Base-by-base conservation (phyloP, 148 eudicot genomes). In the Rhododendron ovatum region DNA sequence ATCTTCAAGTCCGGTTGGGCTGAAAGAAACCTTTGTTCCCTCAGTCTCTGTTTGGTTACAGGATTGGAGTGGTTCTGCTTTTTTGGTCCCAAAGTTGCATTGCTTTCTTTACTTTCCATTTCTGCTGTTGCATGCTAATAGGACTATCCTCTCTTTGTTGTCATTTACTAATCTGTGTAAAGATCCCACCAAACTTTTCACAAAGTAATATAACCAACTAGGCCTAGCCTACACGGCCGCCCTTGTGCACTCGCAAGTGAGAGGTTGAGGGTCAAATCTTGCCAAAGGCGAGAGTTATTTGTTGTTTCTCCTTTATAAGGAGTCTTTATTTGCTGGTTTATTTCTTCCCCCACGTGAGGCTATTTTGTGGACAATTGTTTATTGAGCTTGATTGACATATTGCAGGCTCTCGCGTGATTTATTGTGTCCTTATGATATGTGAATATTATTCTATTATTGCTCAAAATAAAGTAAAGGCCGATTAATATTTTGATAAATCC, bases 1-100 rank as follows among this genome's bases (percentile, higher is more conserved):
- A 84, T 87, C 84, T 88, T 82, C 84, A 88, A 86, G 90, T 91
- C 87, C 89, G 85, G 84, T 84, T 82, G 88, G 83, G 61, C 81
- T 85, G 88, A 87, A 90, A 89, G 84, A 61, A 82, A 90, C 86
- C 84, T 77, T 55, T 90, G 89, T 80, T 85, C 86, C 79, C 75
- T 83, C 53, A 47, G 48, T 78, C 85, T 73, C 45, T 83, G 85
- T 48, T 89, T 82, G 84, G 87, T 81, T 90, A 82, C 86, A 82
- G 82, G 88, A 67, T n/a, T 87, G 84, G 67, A 83, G 24, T 74
- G 35, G 78, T 83, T 65, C 74, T 73, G 74, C 84, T 78, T 81
- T 73, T 39, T 30, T 47, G 63, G 13, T 57, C 83, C 83, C 33
- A 57, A 80, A 24, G 26, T 48, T 26, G 53, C 59, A 5, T 50